Conservation (phyloP, 768 basidiomycete species). For the Daedaleopsis sinensis region DNA sequence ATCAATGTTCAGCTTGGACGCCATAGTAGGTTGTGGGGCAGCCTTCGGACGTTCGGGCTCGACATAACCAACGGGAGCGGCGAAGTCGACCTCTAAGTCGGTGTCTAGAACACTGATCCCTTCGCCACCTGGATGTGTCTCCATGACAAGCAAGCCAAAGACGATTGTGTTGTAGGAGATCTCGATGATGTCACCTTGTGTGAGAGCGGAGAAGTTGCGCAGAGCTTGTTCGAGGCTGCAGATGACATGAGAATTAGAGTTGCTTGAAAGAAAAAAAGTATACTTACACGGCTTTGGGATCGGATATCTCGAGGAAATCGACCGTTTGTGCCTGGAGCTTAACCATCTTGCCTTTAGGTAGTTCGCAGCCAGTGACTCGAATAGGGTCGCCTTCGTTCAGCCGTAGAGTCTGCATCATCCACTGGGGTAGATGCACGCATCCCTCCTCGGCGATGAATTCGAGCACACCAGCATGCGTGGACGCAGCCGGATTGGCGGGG, state of each 20-base stretch:
- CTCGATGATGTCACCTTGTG: conserved; percentile 97
- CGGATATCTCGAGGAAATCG: conserved; percentile 95
- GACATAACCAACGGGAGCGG: conserved; percentile 88
- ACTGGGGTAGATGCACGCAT: conserved; percentile 91
- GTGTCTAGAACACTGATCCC: conserved; percentile 93
- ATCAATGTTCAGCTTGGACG: conserved; percentile 95
- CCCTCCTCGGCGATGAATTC: conserved; percentile 99
- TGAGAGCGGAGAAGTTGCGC: conserved; percentile 88
- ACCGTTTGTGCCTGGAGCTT: conserved; percentile 96
- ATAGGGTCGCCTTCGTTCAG: conserved; percentile 95
- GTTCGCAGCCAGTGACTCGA: conserved; percentile 83
- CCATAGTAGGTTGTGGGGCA: conserved; percentile 87
- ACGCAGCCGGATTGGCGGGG: conserved; percentile 80
- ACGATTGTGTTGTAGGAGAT: conserved; percentile 96
- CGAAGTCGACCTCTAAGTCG: conserved; percentile 98
- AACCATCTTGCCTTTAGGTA: conserved; percentile 92
- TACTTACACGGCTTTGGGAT: conserved; percentile 95
- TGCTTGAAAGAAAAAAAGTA: background rate
- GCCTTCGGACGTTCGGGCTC: conserved; percentile 90
- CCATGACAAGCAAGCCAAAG: conserved; percentile 96
- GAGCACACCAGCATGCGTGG: conserved; percentile 95
- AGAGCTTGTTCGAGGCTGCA: conserved; percentile 90
- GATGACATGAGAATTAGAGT: background rate
- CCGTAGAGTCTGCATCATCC: conserved; percentile 99
- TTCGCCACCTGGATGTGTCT: conserved; percentile 80